Evolutionary conservation across 768 basidiomycete genomes (phyloP).

Genomic region (Ramaria rubella): DNA sequence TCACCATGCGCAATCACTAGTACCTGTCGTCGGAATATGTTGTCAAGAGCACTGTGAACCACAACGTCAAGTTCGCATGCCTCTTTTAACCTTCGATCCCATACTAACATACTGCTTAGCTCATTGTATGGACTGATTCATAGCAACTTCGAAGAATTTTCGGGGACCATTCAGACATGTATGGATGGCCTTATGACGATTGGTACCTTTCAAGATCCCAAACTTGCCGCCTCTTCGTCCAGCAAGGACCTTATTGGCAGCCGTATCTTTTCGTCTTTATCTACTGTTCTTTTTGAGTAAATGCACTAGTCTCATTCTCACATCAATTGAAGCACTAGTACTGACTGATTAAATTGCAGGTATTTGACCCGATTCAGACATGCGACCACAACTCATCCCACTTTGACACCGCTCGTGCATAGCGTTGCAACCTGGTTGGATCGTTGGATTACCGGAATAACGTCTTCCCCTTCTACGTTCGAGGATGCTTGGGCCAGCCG

Average conservation of each 20-base stretch:
- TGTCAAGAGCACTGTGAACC: slow-evolving; percentile 46
- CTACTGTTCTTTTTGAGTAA: slow-evolving; percentile 47
- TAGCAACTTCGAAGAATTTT: slow-evolving; percentile 39
- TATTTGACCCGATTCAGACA: slow-evolving; percentile 55
- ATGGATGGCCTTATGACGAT: slow-evolving; percentile 29
- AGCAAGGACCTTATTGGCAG: slow-evolving; percentile 26
- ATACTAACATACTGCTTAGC: slow-evolving; percentile 24
- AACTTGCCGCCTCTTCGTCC: not conserved
- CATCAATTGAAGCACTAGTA: too few relatives aligned
- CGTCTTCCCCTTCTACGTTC: slow-evolving; percentile 34
- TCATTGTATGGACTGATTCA: slow-evolving; percentile 40
- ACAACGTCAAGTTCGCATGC: slow-evolving; percentile 40
- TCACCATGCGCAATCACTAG: too few relatives aligned
- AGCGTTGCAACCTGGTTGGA: slow-evolving; percentile 41
- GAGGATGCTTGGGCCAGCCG: slow-evolving; percentile 34
- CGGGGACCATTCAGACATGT: slow-evolving; percentile 33
- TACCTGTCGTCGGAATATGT: slow-evolving; percentile 55
- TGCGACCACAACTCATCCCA: slow-evolving; percentile 39
- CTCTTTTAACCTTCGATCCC: not conserved
- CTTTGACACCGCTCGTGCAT: slow-evolving; percentile 34
- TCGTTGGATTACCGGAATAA: slow-evolving; percentile 41
- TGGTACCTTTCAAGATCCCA: slow-evolving; percentile 30
- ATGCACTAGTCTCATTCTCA: slow-evolving; percentile 14
- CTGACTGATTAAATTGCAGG: slow-evolving; percentile 26
- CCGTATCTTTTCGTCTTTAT: slow-evolving; percentile 40